Base-by-base conservation (phyloP, 2,329 filamentous ascomycete genomes). In the Fusarium sp. region DNA sequence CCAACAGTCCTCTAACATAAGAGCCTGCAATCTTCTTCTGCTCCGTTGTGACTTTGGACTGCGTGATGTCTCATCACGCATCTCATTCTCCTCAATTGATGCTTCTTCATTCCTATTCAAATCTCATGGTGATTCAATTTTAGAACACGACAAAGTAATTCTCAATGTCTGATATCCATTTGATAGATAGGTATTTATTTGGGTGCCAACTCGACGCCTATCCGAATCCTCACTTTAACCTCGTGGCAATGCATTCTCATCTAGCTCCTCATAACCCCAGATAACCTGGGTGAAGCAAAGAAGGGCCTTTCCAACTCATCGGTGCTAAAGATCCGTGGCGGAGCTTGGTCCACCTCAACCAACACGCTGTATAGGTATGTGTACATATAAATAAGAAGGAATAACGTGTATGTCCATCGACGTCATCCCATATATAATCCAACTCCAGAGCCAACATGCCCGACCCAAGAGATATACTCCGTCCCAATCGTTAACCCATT, bases 161-260 rank as follows among this genome's bases (percentile, higher is more conserved):
- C 74, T 76, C 70, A 77, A 72, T 73, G 58, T 70, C 75, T 75
- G 66, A 74, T 73, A 79, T 81, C 76, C 78, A 80, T 81, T 80
- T 78, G 70, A 69, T 78, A 74, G 73, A 69, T 78, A 74, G 73
- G 76, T 80, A 82, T 82, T 81, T 81, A 79, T 82, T 82, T 74
- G 80, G 83, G 84, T 82, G 85, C 85, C 85, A 86, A 70, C 90
- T 92, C 90, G 86, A 92, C 90, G 89, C 89, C 84, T 84, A 83
- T 84, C 86, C 86, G 81, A 76, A 87, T 85, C 86, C 87, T 90
- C 86, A 90, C 90, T 92, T 92, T 91, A 92, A 92, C 90, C 90
- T 92, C 89, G 87, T 91, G 88, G 87, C 83, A 83, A 83, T 83
- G 82, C 83, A 82, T 80, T 84, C 83, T 81, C 82, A 80, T 78